phyloP scores from a whole-genome alignment of 2,329 filamentous ascomycete genomes.

The Calonectria pseudoturangicola region DNA sequence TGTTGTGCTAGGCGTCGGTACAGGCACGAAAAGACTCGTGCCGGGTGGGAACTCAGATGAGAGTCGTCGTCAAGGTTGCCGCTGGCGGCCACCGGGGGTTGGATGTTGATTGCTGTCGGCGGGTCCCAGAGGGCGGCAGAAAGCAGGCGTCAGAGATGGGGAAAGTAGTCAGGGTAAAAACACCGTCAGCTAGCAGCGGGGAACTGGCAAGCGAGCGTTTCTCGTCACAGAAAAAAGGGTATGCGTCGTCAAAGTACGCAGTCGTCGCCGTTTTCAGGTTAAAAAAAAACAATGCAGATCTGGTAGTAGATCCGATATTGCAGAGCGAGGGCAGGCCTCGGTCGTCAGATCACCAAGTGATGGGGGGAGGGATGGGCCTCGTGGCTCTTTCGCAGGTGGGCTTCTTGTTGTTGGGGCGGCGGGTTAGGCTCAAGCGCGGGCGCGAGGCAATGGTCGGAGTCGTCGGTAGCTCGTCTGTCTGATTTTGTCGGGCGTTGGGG shows the following conservation, averaged over 20 bases:
- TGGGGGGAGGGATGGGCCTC: conserved; percentile 35
- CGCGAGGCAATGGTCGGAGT: conserved; percentile 52
- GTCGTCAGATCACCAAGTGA: conserved; percentile 37
- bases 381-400: conserved; percentile 38
- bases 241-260: conserved; percentile 49
- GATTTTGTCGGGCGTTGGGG: conserved; percentile 36
- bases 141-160: conserved; percentile 53
- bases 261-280: conserved; percentile 47
- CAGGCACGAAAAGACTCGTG: conserved; percentile 46
- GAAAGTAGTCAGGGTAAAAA: conserved; percentile 42
- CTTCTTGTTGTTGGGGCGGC: conserved; percentile 52
- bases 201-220: conserved; percentile 45
- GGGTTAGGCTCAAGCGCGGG: conserved; percentile 48
- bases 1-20: conserved; percentile 41
- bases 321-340: conserved; percentile 34
- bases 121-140: conserved; percentile 51
- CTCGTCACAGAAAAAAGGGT: conserved; percentile 40
- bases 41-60: conserved; percentile 42
- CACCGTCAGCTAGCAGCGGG: conserved; percentile 51
- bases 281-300: conserved; percentile 17
- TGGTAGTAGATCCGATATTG: conserved; percentile 18
- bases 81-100: conserved; percentile 56
- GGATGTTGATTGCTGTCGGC: conserved; percentile 51
- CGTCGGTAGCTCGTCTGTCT: conserved; percentile 47
- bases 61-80: conserved; percentile 59